Base-by-base conservation (phyloP, 306 rosid species). In the Pterocarpus macrocarpus region DNA sequence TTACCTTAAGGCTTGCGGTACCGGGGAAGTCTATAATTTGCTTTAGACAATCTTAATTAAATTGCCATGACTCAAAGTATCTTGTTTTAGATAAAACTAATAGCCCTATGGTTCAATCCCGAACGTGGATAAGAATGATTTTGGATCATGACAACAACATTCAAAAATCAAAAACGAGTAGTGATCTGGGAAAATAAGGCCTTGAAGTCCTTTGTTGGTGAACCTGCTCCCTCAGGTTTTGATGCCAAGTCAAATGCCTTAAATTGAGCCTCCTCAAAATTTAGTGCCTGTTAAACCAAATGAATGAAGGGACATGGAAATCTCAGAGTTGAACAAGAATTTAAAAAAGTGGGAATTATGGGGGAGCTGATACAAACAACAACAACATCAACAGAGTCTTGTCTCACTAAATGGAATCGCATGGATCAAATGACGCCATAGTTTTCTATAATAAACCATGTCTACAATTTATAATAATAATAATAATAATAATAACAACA, bases 221-320 rank as follows among this genome's bases (percentile, higher is more conserved):
- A 81, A 41, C 95, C 98, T 0, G 86, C 77, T 75, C 90, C 97
- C 89, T 91, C 98, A 1, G 92, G 97, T 77, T 90, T 91, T 9
- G 98, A 94, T 41, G 97, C 93, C 61, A 94, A 77, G 85, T 94
- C 98, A 50, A 91, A 83, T 2, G 94, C 98, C 87, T 90, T 94
- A 63, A 83, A 84, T 64, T 91, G 82, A 67, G 97, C 86, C 88
- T 94, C 98, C 85, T 91, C 94, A 69, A 73, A 86, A 62, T 87
- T 83, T 8, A 94, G 87, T 49, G 98, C 98, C 98, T 91, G 87
- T 79, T 65, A 11, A 76, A 74, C 53, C 59, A 73, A 32, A 17
- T 53, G 33, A 78, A 55, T 58, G 52, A 47, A 11, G 16, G 14
- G 17, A 5, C 8, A 52, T 32, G 44, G 41, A 52, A 41, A 41